Conservation (phyloP, 2,329 filamentous ascomycete species). For the Aspergillus oerlinghausenensis region DNA sequence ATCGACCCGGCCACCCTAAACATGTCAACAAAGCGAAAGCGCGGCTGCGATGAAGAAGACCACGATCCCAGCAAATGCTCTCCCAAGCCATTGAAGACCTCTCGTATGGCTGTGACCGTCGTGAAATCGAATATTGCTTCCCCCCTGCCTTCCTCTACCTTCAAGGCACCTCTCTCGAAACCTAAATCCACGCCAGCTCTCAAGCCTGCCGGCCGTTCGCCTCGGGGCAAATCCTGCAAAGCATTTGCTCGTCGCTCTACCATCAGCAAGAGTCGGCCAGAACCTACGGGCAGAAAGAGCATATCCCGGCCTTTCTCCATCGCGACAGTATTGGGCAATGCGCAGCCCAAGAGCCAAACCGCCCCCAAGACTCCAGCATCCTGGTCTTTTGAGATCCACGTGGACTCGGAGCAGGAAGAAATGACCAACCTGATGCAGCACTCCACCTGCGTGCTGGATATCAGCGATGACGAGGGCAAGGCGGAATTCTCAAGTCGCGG, state of each 20-base stretch:
- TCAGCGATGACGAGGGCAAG: slow-evolving; percentile 75
- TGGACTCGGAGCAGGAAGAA: slow-evolving; percentile 85
- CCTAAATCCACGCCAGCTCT: slow-evolving; percentile 52
- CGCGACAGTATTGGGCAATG: slow-evolving; percentile 63
- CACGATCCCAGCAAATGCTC: slow-evolving; percentile 26
- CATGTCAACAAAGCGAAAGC: slow-evolving; percentile 46
- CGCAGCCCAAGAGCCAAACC: slow-evolving; percentile 48
- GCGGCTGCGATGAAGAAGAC: slow-evolving; percentile 28
- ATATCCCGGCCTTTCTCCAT: slow-evolving; percentile 69
- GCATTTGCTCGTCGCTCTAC: slow-evolving; percentile 64
- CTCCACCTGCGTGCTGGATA: slow-evolving; percentile 78
- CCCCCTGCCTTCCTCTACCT: slow-evolving; percentile 20
- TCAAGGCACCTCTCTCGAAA: slow-evolving; percentile 31
- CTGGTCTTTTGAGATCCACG: slow-evolving; percentile 94
- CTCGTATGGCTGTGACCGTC: slow-evolving; percentile 33
- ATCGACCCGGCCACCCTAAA: slow-evolving; percentile 51
- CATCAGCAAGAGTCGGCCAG: slow-evolving; percentile 62
- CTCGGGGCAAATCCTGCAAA: slow-evolving; percentile 66
- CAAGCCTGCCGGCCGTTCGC: slow-evolving; percentile 76
- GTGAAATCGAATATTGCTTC: slow-evolving; percentile 18
- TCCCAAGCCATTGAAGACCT: slow-evolving; percentile 50
- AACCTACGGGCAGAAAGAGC: slow-evolving; percentile 52
- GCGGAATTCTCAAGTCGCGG: slow-evolving; percentile 54
- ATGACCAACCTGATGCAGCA: slow-evolving; percentile 92
- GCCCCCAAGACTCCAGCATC: slow-evolving; percentile 42